phyloP scores from a whole-genome alignment of 257 asterid genomes.

The Plantago elongata region DNA sequence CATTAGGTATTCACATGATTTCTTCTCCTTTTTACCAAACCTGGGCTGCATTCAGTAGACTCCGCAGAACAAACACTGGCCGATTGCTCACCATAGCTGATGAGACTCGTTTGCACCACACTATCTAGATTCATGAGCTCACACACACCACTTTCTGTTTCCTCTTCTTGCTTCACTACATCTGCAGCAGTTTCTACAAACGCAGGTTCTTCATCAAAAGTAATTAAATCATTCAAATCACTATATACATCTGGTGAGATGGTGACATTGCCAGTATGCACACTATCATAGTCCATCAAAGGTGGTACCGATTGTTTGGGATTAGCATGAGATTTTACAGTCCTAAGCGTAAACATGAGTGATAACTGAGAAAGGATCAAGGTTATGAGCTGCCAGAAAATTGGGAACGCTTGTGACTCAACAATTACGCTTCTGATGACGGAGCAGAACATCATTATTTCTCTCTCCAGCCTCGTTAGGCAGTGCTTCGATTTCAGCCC shows the following conservation, averaged over 20 bases:
- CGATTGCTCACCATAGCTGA: conserved; percentile 33
- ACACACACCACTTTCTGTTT: conserved; percentile 6
- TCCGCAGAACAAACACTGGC: conserved; percentile 17
- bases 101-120: conserved; percentile 49
- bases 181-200: conserved; percentile 21
- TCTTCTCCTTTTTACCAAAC: conserved; percentile 44
- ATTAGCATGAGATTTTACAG: conserved; percentile 27
- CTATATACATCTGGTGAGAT: conserved; percentile 21
- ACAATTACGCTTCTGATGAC: conserved; percentile 79
- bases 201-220: conserved; percentile 38
- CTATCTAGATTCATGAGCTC: conserved; percentile 32
- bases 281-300: conserved; percentile 43
- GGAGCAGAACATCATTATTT: conserved; percentile 57
- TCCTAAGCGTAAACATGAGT: conserved; percentile 44
- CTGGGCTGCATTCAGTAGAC: conserved; percentile 23
- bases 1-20: neutral
- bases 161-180: conserved; percentile 18
- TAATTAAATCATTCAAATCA: conserved; percentile 49
- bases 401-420: conserved; percentile 36
- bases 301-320: conserved; percentile 28
- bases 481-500: conserved; percentile 61
- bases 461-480: conserved; percentile 85
- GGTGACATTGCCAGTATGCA: conserved; percentile 15
- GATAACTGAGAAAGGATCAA: conserved; percentile 44
- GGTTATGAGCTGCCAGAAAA: conserved; percentile 27